Conservation (phyloP, 345 rosid genomes). For the Lepidium africanum region DNA sequence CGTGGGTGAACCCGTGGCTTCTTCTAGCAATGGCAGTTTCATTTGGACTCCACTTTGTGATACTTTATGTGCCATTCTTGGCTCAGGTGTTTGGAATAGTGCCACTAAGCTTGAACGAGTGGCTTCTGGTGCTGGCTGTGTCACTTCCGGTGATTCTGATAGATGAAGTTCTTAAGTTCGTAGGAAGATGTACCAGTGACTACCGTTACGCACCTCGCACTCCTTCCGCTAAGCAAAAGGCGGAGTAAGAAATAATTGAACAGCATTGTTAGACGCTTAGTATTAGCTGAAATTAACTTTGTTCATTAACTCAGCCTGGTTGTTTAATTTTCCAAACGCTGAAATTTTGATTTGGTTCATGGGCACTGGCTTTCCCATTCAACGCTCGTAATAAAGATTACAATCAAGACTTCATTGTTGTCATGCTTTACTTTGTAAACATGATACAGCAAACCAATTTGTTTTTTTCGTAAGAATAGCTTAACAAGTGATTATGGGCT, state of each 20-base stretch:
- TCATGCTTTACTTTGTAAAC: neutral
- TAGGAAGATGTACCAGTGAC: conserved; percentile 54
- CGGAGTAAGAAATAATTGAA: conserved; percentile 31
- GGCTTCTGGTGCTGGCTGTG: conserved; percentile 79
- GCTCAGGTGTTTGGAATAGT: conserved; percentile 78
- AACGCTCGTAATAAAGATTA: neutral
- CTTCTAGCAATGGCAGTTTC: conserved; percentile 76
- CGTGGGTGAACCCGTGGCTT: conserved; percentile 75
- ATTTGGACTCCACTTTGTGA: conserved; percentile 77
- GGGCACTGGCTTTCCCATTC: neutral
- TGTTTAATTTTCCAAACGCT: neutral
- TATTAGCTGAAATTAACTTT: conserved; percentile 16
- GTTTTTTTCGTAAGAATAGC: neutral
- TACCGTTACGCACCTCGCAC: conserved; percentile 25
- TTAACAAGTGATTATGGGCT: neutral
- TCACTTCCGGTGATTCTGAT: conserved; percentile 76
- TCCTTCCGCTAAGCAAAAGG: conserved; percentile 38
- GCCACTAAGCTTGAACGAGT: conserved; percentile 78
- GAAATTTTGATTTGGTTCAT: neutral
- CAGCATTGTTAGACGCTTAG: neutral
- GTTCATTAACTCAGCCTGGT: neutral
- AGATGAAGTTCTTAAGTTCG: conserved; percentile 66
- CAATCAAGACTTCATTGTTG: neutral
- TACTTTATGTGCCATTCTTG: conserved; percentile 78
- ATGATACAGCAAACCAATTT: neutral